A percentile compares a stretch with the other conserved stretches of the same genome.
Conservation (phyloP, 140 eudicot species). For the Cichorium intybus region DNA sequence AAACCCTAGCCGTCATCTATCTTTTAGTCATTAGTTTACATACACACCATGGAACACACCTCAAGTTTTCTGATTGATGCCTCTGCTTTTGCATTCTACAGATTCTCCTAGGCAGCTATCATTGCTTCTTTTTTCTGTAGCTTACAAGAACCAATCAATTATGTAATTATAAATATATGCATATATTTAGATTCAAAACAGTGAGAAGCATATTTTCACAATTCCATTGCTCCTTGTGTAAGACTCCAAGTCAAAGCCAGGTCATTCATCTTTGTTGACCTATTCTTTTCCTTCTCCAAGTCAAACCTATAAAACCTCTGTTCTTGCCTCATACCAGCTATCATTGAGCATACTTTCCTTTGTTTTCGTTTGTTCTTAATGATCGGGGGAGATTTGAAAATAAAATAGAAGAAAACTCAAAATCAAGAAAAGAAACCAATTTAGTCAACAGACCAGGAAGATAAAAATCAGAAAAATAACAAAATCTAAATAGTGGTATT, state of each 20-base stretch:
- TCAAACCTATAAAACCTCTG: too few relatives aligned
- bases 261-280: slow-evolving; percentile 29
- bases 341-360: too few relatives aligned
- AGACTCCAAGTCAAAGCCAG: slow-evolving; percentile 44
- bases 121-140: slow-evolving; percentile 72
- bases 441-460: too few relatives aligned
- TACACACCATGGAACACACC: slow-evolving; percentile 54
- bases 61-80: slow-evolving; percentile 83
- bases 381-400: too few relatives aligned
- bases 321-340: too few relatives aligned
- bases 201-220: slow-evolving; percentile 51
- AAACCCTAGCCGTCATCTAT: too few relatives aligned
- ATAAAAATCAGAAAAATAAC: too few relatives aligned
- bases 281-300: slow-evolving; percentile 30
- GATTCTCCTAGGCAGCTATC: slow-evolving; percentile 90
- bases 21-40: too few relatives aligned
- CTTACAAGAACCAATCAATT: slow-evolving; percentile 36
- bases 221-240: slow-evolving; percentile 43
- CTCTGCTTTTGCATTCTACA: slow-evolving; percentile 97
- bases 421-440: too few relatives aligned
- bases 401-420: too few relatives aligned
- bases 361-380: too few relatives aligned
- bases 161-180: neutral
- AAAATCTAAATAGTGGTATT: too few relatives aligned
- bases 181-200: neutral